Evolutionary conservation across 768 basidiomycete genomes (phyloP).

Genomic region (Auricularia sp.): DNA sequence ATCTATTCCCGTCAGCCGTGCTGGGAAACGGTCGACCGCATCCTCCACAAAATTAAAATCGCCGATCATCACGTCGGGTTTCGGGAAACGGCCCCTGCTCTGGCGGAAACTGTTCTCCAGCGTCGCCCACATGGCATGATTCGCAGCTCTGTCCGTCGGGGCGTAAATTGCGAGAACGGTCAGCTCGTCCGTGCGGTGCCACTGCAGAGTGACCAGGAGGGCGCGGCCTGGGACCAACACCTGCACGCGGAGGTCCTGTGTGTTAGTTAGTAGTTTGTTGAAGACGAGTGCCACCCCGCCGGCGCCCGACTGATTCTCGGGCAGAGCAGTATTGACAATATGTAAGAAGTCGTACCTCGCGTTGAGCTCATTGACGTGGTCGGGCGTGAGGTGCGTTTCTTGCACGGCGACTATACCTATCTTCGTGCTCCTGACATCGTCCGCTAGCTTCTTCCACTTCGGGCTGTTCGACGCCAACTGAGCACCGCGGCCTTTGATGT

Average conservation of each 20-base stretch:
- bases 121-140: not conserved
- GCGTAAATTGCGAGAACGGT: not conserved
- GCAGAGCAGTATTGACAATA: not conserved
- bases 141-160: not conserved
- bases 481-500: not conserved
- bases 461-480: not conserved
- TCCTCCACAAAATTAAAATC: conserved; percentile 16
- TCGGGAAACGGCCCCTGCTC: not conserved
- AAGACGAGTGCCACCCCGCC: not conserved
- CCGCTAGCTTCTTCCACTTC: not conserved
- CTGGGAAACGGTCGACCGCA: conserved; percentile 11
- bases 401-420: not conserved
- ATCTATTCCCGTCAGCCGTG: not conserved
- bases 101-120: not conserved
- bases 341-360: not conserved
- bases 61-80: conserved; percentile 10
- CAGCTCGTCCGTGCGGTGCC: not conserved
- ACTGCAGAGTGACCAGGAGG: not conserved
- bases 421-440: not conserved
- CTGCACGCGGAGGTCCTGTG: not conserved
- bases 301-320: not conserved
- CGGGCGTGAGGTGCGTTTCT: not conserved
- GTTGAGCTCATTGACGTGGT: not conserved
- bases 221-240: not conserved
- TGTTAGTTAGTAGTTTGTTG: not conserved